Base-by-base conservation (phyloP, 202 grass and related monocot species). In the Musa balbisiana region DNA sequence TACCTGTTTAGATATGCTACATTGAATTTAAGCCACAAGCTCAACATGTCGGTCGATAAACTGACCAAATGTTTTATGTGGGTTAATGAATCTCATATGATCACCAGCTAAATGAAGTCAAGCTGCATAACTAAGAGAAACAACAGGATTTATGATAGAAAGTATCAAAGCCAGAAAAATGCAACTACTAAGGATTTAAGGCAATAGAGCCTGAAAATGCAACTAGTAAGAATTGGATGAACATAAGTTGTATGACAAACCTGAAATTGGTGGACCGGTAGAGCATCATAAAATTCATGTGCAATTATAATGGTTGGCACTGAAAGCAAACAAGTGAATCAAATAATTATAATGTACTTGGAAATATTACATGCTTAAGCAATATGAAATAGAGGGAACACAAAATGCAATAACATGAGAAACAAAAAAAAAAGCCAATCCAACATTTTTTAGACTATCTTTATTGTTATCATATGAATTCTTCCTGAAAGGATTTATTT, bases 231-330 rank as follows among this genome's bases (percentile, higher is more conserved):
- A 8, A 52, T 49, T 21, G 13, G 17, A 11, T 15, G 52, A 27
- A 24, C 11, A 16, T 26, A 56, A 54, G 3, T 55, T 15, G 11
- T 55, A 53, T 78, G 63, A 78, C 65, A 81, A 83, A 94, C 95
- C 91, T 99, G 91, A 85, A 99, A 99, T 67, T 99, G 91, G 75
- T 92, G 87, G 72, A 99, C 82, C 53, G 95, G 95, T 51, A 94
- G 66, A 53, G 91, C 91, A 90, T 99, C 95, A 80, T 78, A 99
- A 68, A 99, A 99, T 83, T 99, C 95, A 87, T 94, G 95, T 1
- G 85, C 95, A 78, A 92, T 84, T 67, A 99, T 90, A 83, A 99
- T 90, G 52, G 87, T 94, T 66, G 87, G 87, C 5, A 51, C 95
- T 99, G 87, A 73, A 91, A 54, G 6, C n/a, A 49, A 9, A 80